A percentile compares a stretch with the other conserved stretches of the same genome.
Evolutionary conservation across 2,329 filamentous ascomycete species (phyloP).

Genomic region (Diaporthe vaccinii): DNA sequence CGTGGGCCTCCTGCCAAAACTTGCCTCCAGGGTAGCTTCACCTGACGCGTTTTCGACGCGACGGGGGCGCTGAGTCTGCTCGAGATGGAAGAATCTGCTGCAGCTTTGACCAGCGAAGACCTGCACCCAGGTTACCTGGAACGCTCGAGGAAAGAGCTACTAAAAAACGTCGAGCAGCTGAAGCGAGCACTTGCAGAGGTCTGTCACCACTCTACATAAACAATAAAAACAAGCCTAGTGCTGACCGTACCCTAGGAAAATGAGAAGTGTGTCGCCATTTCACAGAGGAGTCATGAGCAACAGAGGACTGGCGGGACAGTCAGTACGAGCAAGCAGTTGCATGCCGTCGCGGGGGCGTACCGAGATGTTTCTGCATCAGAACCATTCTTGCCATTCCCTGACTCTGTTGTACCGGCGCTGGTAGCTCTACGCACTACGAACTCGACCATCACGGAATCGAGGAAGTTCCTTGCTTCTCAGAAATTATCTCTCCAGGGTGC

Average conservation of each 20-base stretch:
- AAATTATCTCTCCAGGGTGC: slow-evolving; percentile 57
- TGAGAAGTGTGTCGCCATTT: slow-evolving; percentile 22
- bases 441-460: slow-evolving; percentile 74
- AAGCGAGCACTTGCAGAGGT: slow-evolving; percentile 65
- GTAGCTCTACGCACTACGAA: slow-evolving; percentile 78
- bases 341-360: slow-evolving; percentile 75
- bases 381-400: slow-evolving; percentile 75
- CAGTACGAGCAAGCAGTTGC: slow-evolving; percentile 43
- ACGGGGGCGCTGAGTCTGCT: slow-evolving; percentile 46
- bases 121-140: slow-evolving; percentile 70
- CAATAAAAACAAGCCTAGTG: slow-evolving; percentile 27
- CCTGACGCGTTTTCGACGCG: slow-evolving; percentile 44
- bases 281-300: neutral
- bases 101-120: slow-evolving; percentile 51
- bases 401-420: slow-evolving; percentile 78
- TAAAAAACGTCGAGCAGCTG: slow-evolving; percentile 68
- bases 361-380: slow-evolving; percentile 71
- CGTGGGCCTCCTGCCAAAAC: neutral
- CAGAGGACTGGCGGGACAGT: neutral
- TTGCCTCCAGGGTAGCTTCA: slow-evolving; percentile 3
- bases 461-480: slow-evolving; percentile 66
- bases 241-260: slow-evolving; percentile 44
- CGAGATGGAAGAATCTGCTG: slow-evolving; percentile 48
- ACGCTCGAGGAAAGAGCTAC: slow-evolving; percentile 76
- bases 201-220: slow-evolving; percentile 39